phyloP scores from a whole-genome alignment of 1,284 basidiomycete genomes.

The Boletus holoroseus region DNA sequence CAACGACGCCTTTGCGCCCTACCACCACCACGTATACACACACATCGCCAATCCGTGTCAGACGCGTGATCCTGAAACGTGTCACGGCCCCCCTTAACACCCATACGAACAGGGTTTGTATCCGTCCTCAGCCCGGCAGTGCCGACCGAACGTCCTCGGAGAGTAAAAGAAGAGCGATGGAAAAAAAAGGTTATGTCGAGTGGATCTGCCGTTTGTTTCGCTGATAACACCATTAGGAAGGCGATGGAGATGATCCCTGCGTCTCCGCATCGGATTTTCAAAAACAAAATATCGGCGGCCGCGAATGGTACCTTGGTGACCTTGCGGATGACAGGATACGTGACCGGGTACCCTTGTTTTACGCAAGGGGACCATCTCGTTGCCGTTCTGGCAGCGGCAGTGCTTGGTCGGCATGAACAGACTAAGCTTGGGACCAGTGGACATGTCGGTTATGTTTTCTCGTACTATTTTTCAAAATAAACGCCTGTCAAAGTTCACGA shows the following conservation, averaged over 20 bases:
- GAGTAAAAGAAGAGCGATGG: constrained; percentile 2
- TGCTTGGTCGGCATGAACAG: constrained; percentile 9
- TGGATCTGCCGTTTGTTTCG: constrained; percentile 13
- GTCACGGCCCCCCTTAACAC: constrained; percentile 4
- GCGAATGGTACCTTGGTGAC: constrained; percentile 10
- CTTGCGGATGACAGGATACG: constrained; percentile 15
- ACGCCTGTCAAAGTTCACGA: constrained; percentile 6
- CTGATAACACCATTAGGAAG: constrained; percentile 26
- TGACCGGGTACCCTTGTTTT: constrained; percentile 13
- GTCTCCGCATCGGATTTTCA: constrained; percentile 15
- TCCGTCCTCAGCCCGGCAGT: neutral
- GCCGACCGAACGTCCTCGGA: constrained; percentile 21
- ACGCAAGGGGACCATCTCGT: constrained; percentile 15
- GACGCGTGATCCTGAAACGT: constrained; percentile 23
- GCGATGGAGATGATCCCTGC: constrained; percentile 9
- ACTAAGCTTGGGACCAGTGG: neutral
- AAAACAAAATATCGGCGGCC: constrained; percentile 11
- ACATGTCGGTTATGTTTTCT: constrained; percentile 8
- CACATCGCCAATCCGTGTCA: constrained; percentile 3
- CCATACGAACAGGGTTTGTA: constrained; percentile 2
- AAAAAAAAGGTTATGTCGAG: constrained; percentile 2
- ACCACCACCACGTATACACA: constrained; percentile 1
- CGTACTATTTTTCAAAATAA: constrained; percentile 4
- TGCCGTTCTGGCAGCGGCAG: constrained; percentile 19
- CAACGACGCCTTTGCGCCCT: constrained; percentile 18